Conservation (phyloP, 208 protist species). For the Crithidia bombi region DNA sequence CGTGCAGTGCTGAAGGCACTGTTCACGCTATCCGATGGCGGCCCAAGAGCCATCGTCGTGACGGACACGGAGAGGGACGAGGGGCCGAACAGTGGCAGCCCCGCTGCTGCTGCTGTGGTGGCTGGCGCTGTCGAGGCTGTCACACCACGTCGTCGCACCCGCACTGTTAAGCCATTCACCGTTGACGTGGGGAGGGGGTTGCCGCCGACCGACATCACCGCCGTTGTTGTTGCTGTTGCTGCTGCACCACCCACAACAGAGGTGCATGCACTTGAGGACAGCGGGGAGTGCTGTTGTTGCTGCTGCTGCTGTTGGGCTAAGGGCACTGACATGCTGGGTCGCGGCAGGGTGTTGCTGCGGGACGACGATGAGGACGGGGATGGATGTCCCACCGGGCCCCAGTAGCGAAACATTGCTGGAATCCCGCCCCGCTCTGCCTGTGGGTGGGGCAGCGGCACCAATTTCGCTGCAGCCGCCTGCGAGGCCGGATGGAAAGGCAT, state of each 20-base stretch:
- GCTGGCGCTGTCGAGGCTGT: neutral
- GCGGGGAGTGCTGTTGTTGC: neutral
- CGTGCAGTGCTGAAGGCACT: neutral
- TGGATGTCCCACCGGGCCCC: slow-evolving; percentile 21
- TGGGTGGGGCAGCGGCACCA: slow-evolving; percentile 29
- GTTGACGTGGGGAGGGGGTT: neutral
- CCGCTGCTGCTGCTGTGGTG: neutral
- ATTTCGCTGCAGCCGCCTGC: slow-evolving; percentile 8
- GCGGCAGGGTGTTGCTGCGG: slow-evolving; percentile 7
- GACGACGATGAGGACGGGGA: neutral
- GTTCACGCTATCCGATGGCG: neutral
- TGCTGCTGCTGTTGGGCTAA: neutral
- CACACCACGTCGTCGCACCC: slow-evolving; percentile 21
- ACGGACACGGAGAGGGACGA: slow-evolving; percentile 7
- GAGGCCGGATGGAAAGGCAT: slow-evolving; percentile 20
- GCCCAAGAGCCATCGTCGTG: neutral
- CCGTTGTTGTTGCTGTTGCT: neutral
- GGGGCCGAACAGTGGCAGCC: neutral
- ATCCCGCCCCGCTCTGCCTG: slow-evolving; percentile 22
- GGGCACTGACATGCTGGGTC: neutral
- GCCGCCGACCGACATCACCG: neutral
- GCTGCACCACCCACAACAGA: neutral
- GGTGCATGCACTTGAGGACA: neutral
- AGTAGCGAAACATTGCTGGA: slow-evolving; percentile 34
- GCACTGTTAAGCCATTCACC: slow-evolving; percentile 13